Evolutionary conservation across 116 monocot species (phyloP).

Genomic region (Iris pallida): DNA sequence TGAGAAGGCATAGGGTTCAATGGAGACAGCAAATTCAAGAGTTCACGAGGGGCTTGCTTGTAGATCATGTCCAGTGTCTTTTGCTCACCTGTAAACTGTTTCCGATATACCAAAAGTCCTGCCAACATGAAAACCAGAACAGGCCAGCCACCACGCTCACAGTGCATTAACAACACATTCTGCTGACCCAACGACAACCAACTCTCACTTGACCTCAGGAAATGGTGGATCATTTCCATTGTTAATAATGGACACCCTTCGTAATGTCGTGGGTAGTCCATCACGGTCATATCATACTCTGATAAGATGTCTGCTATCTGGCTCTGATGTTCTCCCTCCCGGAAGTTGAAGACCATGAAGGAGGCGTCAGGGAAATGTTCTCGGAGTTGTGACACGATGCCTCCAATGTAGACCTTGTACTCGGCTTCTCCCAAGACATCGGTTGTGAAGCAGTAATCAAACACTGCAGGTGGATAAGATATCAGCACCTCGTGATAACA

Average conservation of each 20-base stretch:
- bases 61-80: constrained; percentile 78
- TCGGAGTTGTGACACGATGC: constrained; percentile 43
- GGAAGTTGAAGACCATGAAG: constrained; percentile 72
- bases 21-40: constrained; percentile 57
- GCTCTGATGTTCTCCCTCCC: constrained; percentile 45
- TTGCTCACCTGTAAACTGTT: constrained; percentile 54
- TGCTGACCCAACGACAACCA: constrained; percentile 63
- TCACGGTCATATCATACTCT: constrained; percentile 57
- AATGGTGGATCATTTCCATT: constrained; percentile 75
- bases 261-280: constrained; percentile 83
- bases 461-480: constrained; percentile 30
- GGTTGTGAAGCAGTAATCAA: constrained; percentile 67
- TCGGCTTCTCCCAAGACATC: constrained; percentile 52
- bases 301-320: constrained; percentile 43
- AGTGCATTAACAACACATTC: constrained; percentile 66
- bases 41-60: constrained; percentile 62
- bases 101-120: constrained; percentile 60
- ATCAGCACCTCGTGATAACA: background rate
- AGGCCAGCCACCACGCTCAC: constrained; percentile 75
- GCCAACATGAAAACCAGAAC: constrained; percentile 77
- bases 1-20: constrained; percentile 74
- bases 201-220: constrained; percentile 68
- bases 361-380: constrained; percentile 55
- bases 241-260: constrained; percentile 78
- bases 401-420: constrained; percentile 41